Base-by-base conservation (phyloP, 805 yeast genomes). In the Barnettozyma vustinii region DNA sequence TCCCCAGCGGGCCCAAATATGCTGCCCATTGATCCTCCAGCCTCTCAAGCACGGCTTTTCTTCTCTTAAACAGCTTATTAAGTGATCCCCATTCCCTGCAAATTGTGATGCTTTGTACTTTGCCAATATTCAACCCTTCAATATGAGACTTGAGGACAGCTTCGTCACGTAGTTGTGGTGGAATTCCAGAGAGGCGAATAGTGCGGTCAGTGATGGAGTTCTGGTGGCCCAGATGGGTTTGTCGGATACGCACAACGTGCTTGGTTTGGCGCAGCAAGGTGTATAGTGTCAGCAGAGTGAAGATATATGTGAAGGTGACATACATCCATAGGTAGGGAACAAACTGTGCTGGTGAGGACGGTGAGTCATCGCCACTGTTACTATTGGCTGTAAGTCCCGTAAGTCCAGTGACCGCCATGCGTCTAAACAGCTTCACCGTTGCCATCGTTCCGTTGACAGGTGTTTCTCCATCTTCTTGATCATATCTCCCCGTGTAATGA, bases 151-250 rank as follows among this genome's bases (percentile, higher is more conserved):
- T 82, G 56, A 92, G 67, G 13, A 79, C 80, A n/a, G 74, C 74
- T 56, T 82, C 90, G 49, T 80, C 83, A 45, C 97, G 74, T 39
- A 91, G 68, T 42, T 83, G 81, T 0, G 87, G 83, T 0, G 98
- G 97, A 5, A 92, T 88, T 0, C 98, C 98, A 35, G 92, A 81
- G 13, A 92, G 64, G 50, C 92, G 72, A 37, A 94, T 83, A 1
- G 98, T 94, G 62, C 96, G 75, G 71, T 92, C 98, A 0, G 98
- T 88, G 50, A 92, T 76, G 9, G 96, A 83, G 62, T 85, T 85
- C 63, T 91, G 97, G 53, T 76, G 78, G 0, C 98, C 97, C 54
- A 92, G 70, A 60, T 87, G 85, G 45, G 68, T 69, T 66, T 92
- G 98, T 53, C 98, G 77, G 56, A 86, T 83, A 45, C 74, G 69